Evolutionary conservation across 75 land plant genomes (phyloP).

Genomic region (Cupressus sempervirens): DNA sequence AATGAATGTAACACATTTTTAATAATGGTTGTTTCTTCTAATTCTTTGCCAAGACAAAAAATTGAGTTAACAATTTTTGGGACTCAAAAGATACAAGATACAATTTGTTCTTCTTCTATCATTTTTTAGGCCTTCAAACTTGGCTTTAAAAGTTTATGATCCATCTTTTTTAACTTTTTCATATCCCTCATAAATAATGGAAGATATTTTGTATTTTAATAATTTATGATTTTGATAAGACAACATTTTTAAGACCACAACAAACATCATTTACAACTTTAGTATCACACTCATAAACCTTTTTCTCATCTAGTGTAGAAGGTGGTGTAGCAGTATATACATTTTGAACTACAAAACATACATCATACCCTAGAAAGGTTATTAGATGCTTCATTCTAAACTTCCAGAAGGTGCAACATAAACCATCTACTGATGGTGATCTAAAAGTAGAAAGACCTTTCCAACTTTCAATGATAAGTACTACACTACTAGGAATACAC

Average conservation of each 20-base stretch:
- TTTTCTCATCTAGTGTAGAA: too few species aligned
- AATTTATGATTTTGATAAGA: too few species aligned
- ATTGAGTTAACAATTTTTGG: not conserved
- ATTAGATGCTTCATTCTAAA: too few species aligned
- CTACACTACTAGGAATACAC: too few species aligned
- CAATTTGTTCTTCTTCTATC: not conserved
- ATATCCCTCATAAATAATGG: not conserved
- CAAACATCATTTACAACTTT: not conserved
- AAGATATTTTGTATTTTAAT: not conserved
- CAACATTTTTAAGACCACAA: not conserved
- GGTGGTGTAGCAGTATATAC: too few species aligned
- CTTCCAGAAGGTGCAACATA: too few species aligned
- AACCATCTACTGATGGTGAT: too few species aligned
- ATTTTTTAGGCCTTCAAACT: not conserved
- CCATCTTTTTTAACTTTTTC: not conserved
- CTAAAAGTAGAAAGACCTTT: too few species aligned
- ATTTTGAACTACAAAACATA: too few species aligned
- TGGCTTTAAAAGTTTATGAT: too few species aligned
- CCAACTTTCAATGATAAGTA: too few species aligned
- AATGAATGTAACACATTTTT: not conserved
- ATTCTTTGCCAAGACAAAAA: not conserved
- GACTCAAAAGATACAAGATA: not conserved
- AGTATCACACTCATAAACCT: not conserved
- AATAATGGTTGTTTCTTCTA: not conserved
- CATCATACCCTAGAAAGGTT: too few species aligned